Evolutionary conservation across 2,329 filamentous ascomycete genomes (phyloP), one percentile per base, ranked within the genome.

Genomic region (Beauveria rudraprayagi): DNA sequence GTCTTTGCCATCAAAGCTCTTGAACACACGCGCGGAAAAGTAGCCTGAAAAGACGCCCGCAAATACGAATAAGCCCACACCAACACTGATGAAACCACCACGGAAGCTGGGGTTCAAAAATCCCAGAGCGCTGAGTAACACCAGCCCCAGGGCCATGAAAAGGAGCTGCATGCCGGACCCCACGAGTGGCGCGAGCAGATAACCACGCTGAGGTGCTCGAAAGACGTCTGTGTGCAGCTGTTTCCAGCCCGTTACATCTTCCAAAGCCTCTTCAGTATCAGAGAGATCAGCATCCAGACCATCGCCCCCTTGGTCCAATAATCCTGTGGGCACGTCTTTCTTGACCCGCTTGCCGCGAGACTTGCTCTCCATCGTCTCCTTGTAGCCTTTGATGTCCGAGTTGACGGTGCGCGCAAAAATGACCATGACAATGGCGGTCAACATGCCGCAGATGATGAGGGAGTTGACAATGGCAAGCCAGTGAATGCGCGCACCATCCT

Each of bases 401-500:
- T 87, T 84, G 54, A 93, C 84, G 0, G 91, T 95, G 67, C 89
- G 85, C 34, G 89, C 83, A 67, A 94, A 78, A 63, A 96, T 92
- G 70, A 95, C 89, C 62, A 90, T 83, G 26, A 94, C 89, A 41
- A 91, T 86, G 19, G 87, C 86, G 1, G 89, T 92, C 47, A 96
- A 77, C 41, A 94, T 78, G 7, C 88, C 88, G 55, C 88, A 90
- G 66, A 96, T 94, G 65, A 92, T 87, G 65, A 96, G 74, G 0
- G 91, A 94, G 75, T 95, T 96, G 72, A 94, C 74, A 65, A 96
- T 93, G 41, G 91, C 91, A 61, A 96, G 80, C 90, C 91, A 95
- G 71, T 96, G 91, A 26, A 93, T 90, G 70, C 85, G 86, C 28
- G 84, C 87, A 51, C 89, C 89, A 66, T 93, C 90, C 62, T 91